These are phyloP conservation scores for Vitis riparia DNA, from an alignment of 164 flowering plant genomes.

Conservation along the genomic window DNA sequence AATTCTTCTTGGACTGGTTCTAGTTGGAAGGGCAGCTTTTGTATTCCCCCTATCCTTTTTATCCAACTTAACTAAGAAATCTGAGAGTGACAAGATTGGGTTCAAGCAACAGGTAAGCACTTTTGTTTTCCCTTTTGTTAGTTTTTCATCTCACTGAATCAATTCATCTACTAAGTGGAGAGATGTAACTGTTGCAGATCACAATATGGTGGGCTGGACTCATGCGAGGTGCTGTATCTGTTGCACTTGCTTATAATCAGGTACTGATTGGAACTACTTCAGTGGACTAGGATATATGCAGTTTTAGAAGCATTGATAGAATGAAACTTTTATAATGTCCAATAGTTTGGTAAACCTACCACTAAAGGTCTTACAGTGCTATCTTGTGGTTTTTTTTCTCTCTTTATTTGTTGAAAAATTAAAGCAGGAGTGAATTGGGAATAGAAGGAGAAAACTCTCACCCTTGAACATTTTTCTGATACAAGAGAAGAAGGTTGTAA, in stretches of 20 bases:
- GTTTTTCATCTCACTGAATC: neutral
- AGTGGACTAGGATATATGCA: neutral
- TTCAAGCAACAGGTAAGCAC: slow-evolving; percentile 44
- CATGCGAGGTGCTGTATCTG: slow-evolving; percentile 64
- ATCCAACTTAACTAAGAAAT: slow-evolving; percentile 33
- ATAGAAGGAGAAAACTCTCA: no score
- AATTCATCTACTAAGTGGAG: neutral
- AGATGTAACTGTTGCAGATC: slow-evolving; percentile 21
- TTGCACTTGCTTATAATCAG: slow-evolving; percentile 64
- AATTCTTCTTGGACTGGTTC: slow-evolving; percentile 35
- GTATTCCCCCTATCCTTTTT: slow-evolving; percentile 48
- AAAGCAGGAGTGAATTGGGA: neutral
- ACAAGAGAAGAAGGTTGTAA: neutral
- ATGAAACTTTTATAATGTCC: neutral
- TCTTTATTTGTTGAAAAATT: neutral
- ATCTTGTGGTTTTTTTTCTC: neutral
- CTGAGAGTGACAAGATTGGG: slow-evolving; percentile 29
- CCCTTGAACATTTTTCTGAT: no score
- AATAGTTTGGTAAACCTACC: neutral
- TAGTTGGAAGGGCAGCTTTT: slow-evolving; percentile 56
- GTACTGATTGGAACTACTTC: slow-evolving; percentile 9
- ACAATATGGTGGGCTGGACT: slow-evolving; percentile 71
- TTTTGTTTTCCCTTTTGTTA: neutral
- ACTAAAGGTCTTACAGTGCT: neutral
- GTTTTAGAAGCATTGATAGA: neutral